Evolutionary conservation across 768 basidiomycete genomes (phyloP).

Genomic region (Clitopilus hobsonii): DNA sequence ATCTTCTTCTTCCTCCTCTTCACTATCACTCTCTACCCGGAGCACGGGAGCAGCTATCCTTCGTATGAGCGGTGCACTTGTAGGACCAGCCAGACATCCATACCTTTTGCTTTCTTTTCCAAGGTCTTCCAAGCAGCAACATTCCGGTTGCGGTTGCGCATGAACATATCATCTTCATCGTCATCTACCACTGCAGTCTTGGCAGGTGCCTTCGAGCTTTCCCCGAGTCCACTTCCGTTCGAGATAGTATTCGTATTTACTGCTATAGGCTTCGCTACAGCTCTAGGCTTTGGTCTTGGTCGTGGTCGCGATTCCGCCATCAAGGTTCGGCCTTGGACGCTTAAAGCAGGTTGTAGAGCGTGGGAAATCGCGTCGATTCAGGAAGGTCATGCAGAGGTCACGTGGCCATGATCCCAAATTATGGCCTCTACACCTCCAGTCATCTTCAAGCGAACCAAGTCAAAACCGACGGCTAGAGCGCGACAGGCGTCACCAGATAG

Average conservation of each 20-base stretch:
- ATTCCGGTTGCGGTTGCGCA: slow-evolving; percentile 59
- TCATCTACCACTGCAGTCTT: slow-evolving; percentile 39
- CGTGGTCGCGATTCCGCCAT: slow-evolving; percentile 38
- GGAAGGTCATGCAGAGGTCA: slow-evolving; percentile 26
- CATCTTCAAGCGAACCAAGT: slow-evolving; percentile 47
- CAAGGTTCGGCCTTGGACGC: slow-evolving; percentile 16
- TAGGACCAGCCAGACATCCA: slow-evolving; percentile 5
- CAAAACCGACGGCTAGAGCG: slow-evolving; percentile 34
- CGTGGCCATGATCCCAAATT: slow-evolving; percentile 19
- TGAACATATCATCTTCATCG: slow-evolving; percentile 68
- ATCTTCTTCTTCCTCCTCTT: slow-evolving; percentile 13
- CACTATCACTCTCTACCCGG: slow-evolving; percentile 16
- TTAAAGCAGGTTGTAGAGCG: slow-evolving; percentile 28
- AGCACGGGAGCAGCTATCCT: slow-evolving; percentile 5
- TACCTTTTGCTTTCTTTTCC: slow-evolving; percentile 54
- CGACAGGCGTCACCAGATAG: slow-evolving; percentile 39
- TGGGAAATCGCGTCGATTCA: slow-evolving; percentile 32
- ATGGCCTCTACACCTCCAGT: slow-evolving; percentile 42
- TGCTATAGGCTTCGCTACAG: slow-evolving; percentile 15
- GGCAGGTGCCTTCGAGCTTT: neutral
- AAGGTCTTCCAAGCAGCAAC: slow-evolving; percentile 55
- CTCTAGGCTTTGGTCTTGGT: slow-evolving; percentile 49
- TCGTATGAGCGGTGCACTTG: neutral
- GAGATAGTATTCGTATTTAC: slow-evolving; percentile 9
- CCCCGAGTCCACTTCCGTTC: neutral